These are phyloP conservation scores for Daldinia loculata DNA, from an alignment of 495 filamentous ascomycete species.

Conservation along the genomic window DNA sequence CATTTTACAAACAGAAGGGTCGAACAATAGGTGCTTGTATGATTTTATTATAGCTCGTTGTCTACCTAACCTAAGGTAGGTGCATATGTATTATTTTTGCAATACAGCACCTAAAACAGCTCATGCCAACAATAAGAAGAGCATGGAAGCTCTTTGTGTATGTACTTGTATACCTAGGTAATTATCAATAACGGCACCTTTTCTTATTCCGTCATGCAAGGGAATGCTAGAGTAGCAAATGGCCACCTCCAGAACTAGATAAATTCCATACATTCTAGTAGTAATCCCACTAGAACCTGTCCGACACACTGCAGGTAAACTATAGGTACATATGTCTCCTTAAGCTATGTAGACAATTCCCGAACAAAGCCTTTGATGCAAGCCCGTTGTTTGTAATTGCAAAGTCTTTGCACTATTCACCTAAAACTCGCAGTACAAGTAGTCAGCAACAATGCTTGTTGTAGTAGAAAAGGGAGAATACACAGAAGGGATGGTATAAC, in stretches of 20 bases:
- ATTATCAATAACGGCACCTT: neutral
- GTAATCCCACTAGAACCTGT: neutral
- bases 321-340: neutral
- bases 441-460: constrained; percentile 8
- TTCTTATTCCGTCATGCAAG: neutral
- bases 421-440: neutral
- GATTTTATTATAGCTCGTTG: neutral
- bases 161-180: neutral
- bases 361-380: neutral
- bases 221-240: neutral
- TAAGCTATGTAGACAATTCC: neutral
- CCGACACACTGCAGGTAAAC: neutral
- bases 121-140: neutral
- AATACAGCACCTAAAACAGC: neutral
- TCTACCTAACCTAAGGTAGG: neutral
- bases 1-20: neutral
- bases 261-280: neutral
- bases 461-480: neutral
- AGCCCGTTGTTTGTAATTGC: neutral
- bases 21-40: neutral
- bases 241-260: neutral
- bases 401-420: neutral
- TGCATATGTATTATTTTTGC: neutral
- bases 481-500: neutral
- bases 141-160: neutral